Conservation (phyloP, 495 filamentous ascomycete species). For the Pseudoneurospora amorphoporcata region DNA sequence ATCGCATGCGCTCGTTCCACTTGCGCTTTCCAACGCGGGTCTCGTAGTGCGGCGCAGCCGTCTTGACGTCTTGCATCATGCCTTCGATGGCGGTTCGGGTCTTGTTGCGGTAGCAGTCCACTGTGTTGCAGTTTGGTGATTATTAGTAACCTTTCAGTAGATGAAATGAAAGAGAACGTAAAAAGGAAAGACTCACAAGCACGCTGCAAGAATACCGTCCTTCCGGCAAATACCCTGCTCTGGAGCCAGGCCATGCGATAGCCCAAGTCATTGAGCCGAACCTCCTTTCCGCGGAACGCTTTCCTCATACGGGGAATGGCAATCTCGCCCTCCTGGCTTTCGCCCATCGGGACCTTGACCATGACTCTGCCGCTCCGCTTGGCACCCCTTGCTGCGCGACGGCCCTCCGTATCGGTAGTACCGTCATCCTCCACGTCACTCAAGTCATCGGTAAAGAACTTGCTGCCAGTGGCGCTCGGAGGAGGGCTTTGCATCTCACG, state of each 20-base stretch:
- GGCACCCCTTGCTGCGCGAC: conserved; percentile 15
- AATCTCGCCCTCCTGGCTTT: conserved; percentile 52
- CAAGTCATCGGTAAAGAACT: conserved; percentile 54
- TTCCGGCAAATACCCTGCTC: conserved; percentile 72
- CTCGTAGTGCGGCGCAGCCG: conserved; percentile 75
- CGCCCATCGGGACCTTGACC: conserved; percentile 58
- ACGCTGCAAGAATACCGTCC: conserved; percentile 83
- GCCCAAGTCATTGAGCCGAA: conserved; percentile 80
- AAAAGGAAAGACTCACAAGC: conserved; percentile 58
- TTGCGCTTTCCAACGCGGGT: conserved; percentile 78
- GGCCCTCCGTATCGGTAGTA: conserved; percentile 42
- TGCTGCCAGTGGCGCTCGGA: conserved; percentile 49
- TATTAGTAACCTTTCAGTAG: not conserved
- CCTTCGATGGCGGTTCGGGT: conserved; percentile 70
- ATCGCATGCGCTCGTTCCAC: conserved; percentile 58
- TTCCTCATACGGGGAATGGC: conserved; percentile 62
- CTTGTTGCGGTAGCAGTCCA: conserved; percentile 92
- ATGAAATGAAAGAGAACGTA: not conserved
- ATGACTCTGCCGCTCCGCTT: conserved; percentile 10
- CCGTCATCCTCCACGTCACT: conserved; percentile 45
- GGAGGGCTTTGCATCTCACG: conserved; percentile 77
- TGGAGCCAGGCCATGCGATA: conserved; percentile 95
- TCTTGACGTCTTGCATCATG: conserved; percentile 57
- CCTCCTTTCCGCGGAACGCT: conserved; percentile 61
- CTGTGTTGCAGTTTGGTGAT: conserved; percentile 31